Base-by-base conservation (phyloP, 176 grass and related monocot species). In the Elymus sibiricus region DNA sequence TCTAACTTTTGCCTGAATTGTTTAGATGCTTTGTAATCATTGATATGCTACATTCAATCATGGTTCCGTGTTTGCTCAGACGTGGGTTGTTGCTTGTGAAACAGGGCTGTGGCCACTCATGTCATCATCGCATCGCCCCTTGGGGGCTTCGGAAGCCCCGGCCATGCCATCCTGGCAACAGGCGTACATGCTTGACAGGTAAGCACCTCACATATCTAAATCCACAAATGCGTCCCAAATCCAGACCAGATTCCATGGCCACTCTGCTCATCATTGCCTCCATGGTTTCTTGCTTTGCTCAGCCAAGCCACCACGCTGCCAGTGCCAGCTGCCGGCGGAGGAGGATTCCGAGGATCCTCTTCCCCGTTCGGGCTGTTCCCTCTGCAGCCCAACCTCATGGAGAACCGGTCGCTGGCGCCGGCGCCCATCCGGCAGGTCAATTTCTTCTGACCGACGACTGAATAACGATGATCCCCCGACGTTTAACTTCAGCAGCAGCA, bases 91-190 rank as follows among this genome's bases (percentile, higher is more conserved):
- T 68, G 6, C 61, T 38, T 79, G 65, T 81, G 16, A 42, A 86
- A 25, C 90, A 95, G 93, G 87, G 7, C 75, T 90, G 29, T 95
- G 93, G 93, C 93, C 93, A 35, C 86, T 92, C 13, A 79, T 95
- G 37, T 74, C 90, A 9, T 82, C 90, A 25, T 85, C 90, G 4
- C 86, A 95, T 64, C 79, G 74, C 3, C 87, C 78, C 40, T 70
- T 79, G 31, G 91, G 69, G 46, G 29, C 29, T 29, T 29, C 29
- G 29, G 86, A 90, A 75, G 80, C 55, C 78, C 72, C 84, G 39
- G 70, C 61, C 37, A 88, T 87, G 77, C 76, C 93, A 84, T 87
- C 90, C 21, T 89, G 91, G 79, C 59, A 87, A 27, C 80, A 87
- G 55, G 29, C 88, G 2, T 95, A 85, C 70, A 78, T 88, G 25